Base-by-base conservation (phyloP, 108 stramenopile species). In the Mayamaea pseudoterrestris region DNA sequence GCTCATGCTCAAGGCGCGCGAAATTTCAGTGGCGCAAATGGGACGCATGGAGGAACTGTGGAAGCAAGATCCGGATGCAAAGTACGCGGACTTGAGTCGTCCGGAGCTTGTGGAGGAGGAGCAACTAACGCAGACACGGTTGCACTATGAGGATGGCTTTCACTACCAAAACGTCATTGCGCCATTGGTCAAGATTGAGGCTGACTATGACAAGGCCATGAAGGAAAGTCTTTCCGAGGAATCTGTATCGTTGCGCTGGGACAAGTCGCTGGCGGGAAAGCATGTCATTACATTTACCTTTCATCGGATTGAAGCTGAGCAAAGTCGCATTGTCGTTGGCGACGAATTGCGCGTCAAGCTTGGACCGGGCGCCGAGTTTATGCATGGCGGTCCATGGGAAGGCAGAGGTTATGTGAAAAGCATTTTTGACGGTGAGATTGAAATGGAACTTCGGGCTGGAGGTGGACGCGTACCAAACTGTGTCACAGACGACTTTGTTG, bases 81-180 rank as follows among this genome's bases (percentile, higher is more conserved):
- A 69, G 9, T 89, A 94, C 58, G 75, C 76, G n/a, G 93, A 96
- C 47, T 66, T 96, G 56, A 80, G 86, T 24, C 63, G 74, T 30
- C 90, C 79, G 9, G 94, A 88, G 56, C 62, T 80, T 26, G 55
- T 69, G 17, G 87, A 83, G 26, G 93, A 94, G 36, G 85, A 76
- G 17, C 94, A 94, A 63, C 45, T 89, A 47, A 61, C 75, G 59
- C 80, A 93, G 17, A 83, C 91, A 2, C 63, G 79, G 42, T 58
- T 90, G 11, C 71, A 71, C 29, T 99, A 96, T 60, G 93, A 97
- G 37, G 96, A 99, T 54, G 98, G 95, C 20, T 97, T 90, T 61
- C 95, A 99, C 66, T 97, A 96, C 64, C 95, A 97, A 65, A 95
- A 95, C 66, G 65, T 99, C 27, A 44, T 99, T 27, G 98, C 93